Evolutionary conservation across 1,284 basidiomycete genomes (phyloP).

Genomic region (Pseudozyma hubeiensis): DNA sequence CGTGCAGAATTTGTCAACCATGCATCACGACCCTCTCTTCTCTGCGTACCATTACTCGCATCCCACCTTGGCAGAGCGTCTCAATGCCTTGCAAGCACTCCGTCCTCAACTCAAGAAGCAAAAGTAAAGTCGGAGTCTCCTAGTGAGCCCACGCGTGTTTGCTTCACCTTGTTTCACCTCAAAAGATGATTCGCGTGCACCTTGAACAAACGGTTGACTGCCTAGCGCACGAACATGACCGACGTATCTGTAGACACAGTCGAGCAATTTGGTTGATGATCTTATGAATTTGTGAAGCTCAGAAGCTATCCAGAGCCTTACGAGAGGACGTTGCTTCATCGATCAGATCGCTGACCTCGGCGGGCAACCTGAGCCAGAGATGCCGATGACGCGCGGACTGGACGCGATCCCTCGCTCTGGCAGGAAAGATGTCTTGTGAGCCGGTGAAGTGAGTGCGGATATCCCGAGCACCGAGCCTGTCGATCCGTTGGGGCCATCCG

Average conservation of each 20-base stretch:
- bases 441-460: slow-evolving; percentile 12
- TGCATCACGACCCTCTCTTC: slow-evolving; percentile 67
- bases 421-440: not conserved
- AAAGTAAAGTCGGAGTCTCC: not conserved
- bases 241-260: too few relatives aligned
- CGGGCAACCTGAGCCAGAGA: not conserved
- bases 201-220: too few relatives aligned
- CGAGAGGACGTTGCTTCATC: not conserved
- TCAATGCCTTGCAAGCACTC: slow-evolving; percentile 48
- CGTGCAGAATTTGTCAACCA: slow-evolving; percentile 65
- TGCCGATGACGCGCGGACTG: slow-evolving; percentile 9
- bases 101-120: slow-evolving; percentile 32
- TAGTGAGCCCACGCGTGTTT: too few relatives aligned
- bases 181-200: too few relatives aligned
- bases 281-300: too few relatives aligned
- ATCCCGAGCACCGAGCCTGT: slow-evolving; percentile 6
- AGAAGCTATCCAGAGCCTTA: too few relatives aligned
- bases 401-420: slow-evolving; percentile 2
- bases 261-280: too few relatives aligned
- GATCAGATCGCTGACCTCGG: not conserved
- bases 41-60: slow-evolving; percentile 67
- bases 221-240: too few relatives aligned
- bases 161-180: too few relatives aligned
- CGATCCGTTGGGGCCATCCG: slow-evolving; percentile 8
- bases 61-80: slow-evolving; percentile 63